These are phyloP conservation scores for Neurospora sp. DNA, from an alignment of 2,329 filamentous ascomycete species.

Conservation along the genomic window DNA sequence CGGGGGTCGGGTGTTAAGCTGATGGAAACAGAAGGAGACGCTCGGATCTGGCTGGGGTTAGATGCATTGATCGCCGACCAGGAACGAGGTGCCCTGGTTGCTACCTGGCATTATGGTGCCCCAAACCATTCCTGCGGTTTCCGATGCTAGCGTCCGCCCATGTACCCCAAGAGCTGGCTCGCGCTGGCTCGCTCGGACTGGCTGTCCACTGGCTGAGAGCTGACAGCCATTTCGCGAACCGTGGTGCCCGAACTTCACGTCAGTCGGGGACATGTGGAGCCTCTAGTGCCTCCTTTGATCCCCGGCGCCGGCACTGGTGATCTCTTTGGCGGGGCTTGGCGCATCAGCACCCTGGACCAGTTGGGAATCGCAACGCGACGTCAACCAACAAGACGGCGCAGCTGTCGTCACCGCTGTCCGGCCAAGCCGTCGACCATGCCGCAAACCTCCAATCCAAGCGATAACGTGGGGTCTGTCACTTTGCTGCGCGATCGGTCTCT, in stretches of 20 bases:
- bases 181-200: background rate
- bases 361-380: background rate
- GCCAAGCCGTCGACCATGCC: background rate
- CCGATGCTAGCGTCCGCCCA: constrained; percentile 16
- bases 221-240: background rate
- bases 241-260: background rate
- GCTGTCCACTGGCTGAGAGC: background rate
- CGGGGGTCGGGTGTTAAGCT: constrained; percentile 4
- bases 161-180: constrained; percentile 2
- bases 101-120: constrained; percentile 7
- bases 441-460: background rate
- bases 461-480: background rate
- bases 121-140: constrained; percentile 12
- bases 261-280: background rate
- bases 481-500: background rate
- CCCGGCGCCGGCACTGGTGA: background rate
- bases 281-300: background rate
- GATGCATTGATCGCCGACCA: constrained; percentile 18
- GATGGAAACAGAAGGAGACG: background rate
- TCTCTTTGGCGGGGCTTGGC: background rate
- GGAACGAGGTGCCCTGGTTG: constrained; percentile 12
- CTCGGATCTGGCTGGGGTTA: background rate
- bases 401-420: background rate
- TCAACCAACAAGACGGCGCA: background rate
- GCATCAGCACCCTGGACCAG: background rate